Conservation (phyloP, 2,329 filamentous ascomycete species). For the Beauveria scarabaeidicola region DNA sequence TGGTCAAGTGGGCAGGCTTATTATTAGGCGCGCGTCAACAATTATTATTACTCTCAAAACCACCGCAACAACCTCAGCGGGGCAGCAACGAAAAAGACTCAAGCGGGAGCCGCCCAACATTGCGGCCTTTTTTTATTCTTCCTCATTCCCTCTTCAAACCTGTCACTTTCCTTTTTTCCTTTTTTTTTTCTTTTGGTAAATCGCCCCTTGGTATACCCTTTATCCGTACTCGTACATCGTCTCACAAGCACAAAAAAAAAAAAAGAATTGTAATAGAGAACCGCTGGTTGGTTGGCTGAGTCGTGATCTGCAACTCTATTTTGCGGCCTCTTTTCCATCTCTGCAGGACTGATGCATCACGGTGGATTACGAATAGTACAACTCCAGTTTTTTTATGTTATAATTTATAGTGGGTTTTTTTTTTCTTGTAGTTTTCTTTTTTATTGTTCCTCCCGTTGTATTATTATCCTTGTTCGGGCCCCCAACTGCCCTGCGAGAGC, state of each 20-base stretch:
- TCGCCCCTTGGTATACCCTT: background rate
- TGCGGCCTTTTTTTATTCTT: no score
- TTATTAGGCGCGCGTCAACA: no score
- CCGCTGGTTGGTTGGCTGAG: background rate
- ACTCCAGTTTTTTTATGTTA: background rate
- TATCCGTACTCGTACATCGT: background rate
- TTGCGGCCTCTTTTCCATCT: background rate
- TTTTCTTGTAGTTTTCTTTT: background rate
- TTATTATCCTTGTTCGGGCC: no score
- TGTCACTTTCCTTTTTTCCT: background rate
- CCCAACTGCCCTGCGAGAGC: background rate
- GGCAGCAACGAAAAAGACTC: no score
- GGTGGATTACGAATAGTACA: background rate
- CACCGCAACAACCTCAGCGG: no score
- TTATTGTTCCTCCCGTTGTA: no score
- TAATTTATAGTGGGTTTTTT: no score
- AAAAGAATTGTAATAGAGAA: background rate
- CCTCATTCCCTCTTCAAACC: no score
- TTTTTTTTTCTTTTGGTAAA: background rate
- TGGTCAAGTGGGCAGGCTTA: no score
- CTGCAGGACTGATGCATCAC: background rate
- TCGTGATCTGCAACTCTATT: background rate
- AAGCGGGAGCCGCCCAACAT: no score
- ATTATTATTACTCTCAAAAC: no score
- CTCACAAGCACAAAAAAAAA: background rate